These are phyloP conservation scores for Paradendryphiella salina DNA, from an alignment of 2,329 filamentous ascomycete species.

Conservation along the genomic window DNA sequence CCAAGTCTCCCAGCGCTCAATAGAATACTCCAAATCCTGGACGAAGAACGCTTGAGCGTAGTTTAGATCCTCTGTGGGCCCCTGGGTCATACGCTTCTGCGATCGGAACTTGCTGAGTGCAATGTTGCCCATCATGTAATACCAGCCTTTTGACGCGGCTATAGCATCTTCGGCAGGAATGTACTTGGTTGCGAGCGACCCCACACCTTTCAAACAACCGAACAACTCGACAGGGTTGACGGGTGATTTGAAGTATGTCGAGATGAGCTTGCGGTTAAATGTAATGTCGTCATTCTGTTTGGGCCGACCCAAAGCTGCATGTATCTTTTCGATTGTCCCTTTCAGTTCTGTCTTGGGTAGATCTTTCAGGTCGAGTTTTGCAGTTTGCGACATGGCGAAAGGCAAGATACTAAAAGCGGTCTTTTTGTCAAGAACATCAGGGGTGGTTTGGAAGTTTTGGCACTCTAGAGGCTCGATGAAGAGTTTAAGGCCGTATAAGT, in stretches of 20 bases:
- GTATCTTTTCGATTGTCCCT: constrained; percentile 87
- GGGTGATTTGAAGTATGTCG: constrained; percentile 77
- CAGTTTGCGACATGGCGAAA: constrained; percentile 78
- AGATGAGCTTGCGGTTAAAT: constrained; percentile 85
- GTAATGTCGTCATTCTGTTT: constrained; percentile 79
- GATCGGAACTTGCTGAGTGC: constrained; percentile 82
- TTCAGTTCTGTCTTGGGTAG: constrained; percentile 89
- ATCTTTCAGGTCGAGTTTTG: constrained; percentile 85
- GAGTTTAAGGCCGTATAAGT: constrained; percentile 45
- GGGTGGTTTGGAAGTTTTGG: constrained; percentile 73
- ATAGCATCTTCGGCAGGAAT: constrained; percentile 67
- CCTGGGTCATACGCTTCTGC: constrained; percentile 75
- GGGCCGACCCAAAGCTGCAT: constrained; percentile 76
- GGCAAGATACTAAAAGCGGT: constrained; percentile 82
- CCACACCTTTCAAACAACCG: constrained; percentile 75
- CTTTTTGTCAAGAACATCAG: constrained; percentile 73
- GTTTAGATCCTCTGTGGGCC: constrained; percentile 80
- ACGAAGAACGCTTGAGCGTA: constrained; percentile 78
- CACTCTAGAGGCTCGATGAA: constrained; percentile 43
- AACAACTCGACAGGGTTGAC: constrained; percentile 82
- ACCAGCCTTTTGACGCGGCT: constrained; percentile 84
- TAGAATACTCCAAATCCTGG: constrained; percentile 79
- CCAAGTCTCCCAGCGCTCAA: constrained; percentile 87
- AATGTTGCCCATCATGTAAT: constrained; percentile 86
- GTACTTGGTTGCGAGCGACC: constrained; percentile 50